Percentiles rank a stretch among this genome's conserved stretches.
Evolutionary conservation across 768 basidiomycete species (phyloP).

Genomic region (Suillus subaureus): DNA sequence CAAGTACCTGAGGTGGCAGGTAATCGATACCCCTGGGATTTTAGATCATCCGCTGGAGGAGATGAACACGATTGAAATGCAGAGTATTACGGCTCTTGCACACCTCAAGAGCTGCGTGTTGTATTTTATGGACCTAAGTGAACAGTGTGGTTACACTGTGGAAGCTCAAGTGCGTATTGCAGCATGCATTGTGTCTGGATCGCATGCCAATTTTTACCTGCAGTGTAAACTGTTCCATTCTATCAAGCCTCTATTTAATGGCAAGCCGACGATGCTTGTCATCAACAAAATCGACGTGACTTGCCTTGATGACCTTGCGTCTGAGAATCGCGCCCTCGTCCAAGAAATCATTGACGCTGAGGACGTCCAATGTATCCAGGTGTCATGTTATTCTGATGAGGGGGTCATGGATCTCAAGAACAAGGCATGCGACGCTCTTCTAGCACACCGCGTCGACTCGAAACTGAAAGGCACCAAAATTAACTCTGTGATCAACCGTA

Average conservation of each 20-base stretch:
- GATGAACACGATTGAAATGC: slow-evolving; percentile 99
- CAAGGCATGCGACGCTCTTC: slow-evolving; percentile 91
- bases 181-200: slow-evolving; percentile 6
- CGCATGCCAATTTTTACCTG: slow-evolving; percentile 6
- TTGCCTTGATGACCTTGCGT: slow-evolving; percentile 80
- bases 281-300: slow-evolving; percentile 98
- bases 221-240: slow-evolving; percentile 99
- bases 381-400: slow-evolving; percentile 95
- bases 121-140: slow-evolving; percentile 99
- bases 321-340: slow-evolving; percentile 77
- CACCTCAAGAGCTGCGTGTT: slow-evolving; percentile 92
- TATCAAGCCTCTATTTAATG: slow-evolving; percentile 94
- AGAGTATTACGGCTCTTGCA: slow-evolving; percentile 96
- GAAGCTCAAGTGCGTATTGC: slow-evolving; percentile 81
- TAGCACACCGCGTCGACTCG: slow-evolving; percentile 91
- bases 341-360: slow-evolving; percentile 83
- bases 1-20: slow-evolving; percentile 99
- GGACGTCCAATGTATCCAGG: slow-evolving; percentile 74
- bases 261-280: slow-evolving; percentile 92
- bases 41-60: slow-evolving; percentile 98
- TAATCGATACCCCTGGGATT: slow-evolving; percentile 98
- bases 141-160: slow-evolving; percentile 96
- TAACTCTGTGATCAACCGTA: slow-evolving; percentile 89
- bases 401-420: slow-evolving; percentile 98
- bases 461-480: slow-evolving; percentile 95